These are phyloP conservation scores for Pulveroboletus sp. DNA, from an alignment of 768 basidiomycete genomes.

Conservation along the genomic window DNA sequence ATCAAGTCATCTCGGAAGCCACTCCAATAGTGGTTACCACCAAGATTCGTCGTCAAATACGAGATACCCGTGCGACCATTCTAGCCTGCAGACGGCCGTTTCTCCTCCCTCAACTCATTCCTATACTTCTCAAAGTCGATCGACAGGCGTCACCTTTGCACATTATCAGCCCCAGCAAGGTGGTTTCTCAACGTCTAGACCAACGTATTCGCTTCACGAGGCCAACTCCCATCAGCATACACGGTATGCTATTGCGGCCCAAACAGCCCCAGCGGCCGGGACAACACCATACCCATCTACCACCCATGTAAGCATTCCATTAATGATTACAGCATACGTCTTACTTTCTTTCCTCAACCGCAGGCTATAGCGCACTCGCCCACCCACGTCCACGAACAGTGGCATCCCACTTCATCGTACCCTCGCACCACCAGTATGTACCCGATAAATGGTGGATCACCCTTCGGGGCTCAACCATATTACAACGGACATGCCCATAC, in stretches of 20 bases:
- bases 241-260: slow-evolving; percentile 17
- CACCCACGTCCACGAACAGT: slow-evolving; percentile 21
- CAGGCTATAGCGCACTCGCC: slow-evolving; percentile 15
- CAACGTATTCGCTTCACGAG: slow-evolving; percentile 27
- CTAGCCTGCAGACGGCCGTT: slow-evolving; percentile 14
- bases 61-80: slow-evolving; percentile 24
- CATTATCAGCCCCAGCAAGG: slow-evolving; percentile 38
- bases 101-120: slow-evolving; percentile 16
- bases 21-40: slow-evolving; percentile 16
- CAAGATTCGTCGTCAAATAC: slow-evolving; percentile 11
- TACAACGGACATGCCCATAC: slow-evolving; percentile 24
- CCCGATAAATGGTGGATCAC: slow-evolving; percentile 16
- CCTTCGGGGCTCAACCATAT: slow-evolving; percentile 24
- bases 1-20: slow-evolving; percentile 17
- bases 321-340: not conserved
- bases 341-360: slow-evolving; percentile 3
- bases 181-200: slow-evolving; percentile 34
- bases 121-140: slow-evolving; percentile 18
- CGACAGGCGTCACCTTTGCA: slow-evolving; percentile 33
- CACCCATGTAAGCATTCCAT: slow-evolving; percentile 18
- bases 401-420: slow-evolving; percentile 23
- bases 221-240: slow-evolving; percentile 13
- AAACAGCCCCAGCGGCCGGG: slow-evolving; percentile 13
- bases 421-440: slow-evolving; percentile 21
- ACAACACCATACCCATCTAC: slow-evolving; percentile 24